Evolutionary conservation across 164 flowering plant genomes (phyloP), one percentile per base, ranked within the genome.

Genomic region (Vitis rotundifolia): DNA sequence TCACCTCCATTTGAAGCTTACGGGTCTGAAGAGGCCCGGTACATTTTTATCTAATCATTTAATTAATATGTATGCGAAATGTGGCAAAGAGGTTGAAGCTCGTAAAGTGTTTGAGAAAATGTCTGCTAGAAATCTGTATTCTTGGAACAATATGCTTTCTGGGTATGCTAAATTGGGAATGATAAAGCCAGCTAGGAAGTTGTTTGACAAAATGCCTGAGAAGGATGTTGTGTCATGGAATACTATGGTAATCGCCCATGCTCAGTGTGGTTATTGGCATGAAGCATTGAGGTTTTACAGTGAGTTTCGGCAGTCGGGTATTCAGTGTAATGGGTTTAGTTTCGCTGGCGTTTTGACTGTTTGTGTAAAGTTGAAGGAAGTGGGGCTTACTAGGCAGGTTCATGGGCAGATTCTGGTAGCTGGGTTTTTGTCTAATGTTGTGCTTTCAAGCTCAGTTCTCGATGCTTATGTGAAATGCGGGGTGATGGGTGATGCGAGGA

Each of bases 141-240:
- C 89, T 49, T 92, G 89, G 91, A 92, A 92, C 57, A 81, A 79
- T 69, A 84, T 86, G 92, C 80, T 92, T 5, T 77, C 88, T 67
- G 94, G 93, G 69, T 90, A 88, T 74, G 86, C 82, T 0, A 88
- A 87, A 70, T n/a, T 74, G 53, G 87, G 94, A 8, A 79, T 73
- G 86, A 13, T 87, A 15, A 71, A 71, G 54, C 77, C 75, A 0
- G 87, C 93, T 11, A 70, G 68, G 70, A 67, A 60, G 47, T 31
- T 92, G 76, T 92, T 92, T 67, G 91, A 84, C 71, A 47, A 70
- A 73, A 92, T 90, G 92, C 82, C 84, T 5, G 89, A 82, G 44
- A 84, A 75, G 75, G 92, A 92, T 68, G 86, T 84, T 28, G 94
- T 92, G 12, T 79, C 88, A 1, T 92, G 94, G 97, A 92, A 91